phyloP scores from a whole-genome alignment of 371 early-diverging fungal species.

The Chytridiales sp. region DNA sequence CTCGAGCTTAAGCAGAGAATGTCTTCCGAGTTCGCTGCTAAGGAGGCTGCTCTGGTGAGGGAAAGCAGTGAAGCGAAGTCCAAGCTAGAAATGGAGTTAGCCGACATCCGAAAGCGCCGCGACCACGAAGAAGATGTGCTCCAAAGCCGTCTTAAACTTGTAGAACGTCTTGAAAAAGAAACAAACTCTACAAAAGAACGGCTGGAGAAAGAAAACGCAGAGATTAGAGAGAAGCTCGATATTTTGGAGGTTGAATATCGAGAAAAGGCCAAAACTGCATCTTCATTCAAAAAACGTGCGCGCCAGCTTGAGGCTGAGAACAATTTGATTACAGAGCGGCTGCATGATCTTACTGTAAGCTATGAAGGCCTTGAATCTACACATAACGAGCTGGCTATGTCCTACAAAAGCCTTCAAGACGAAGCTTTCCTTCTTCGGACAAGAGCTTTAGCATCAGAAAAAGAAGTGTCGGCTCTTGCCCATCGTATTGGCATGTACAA shows the following conservation, averaged over 20 bases:
- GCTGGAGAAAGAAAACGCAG: constrained; percentile 37
- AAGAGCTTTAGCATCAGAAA: constrained; percentile 19
- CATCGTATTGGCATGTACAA: constrained; percentile 27
- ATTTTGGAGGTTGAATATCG: constrained; percentile 46
- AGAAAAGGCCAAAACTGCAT: constrained; percentile 26
- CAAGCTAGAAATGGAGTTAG: constrained; percentile 19
- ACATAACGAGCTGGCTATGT: no score
- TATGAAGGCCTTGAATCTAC: no score
- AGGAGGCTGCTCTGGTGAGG: constrained; percentile 18
- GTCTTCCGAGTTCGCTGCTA: no score
- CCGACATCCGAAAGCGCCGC: constrained; percentile 15
- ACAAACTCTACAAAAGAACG: constrained; percentile 19
- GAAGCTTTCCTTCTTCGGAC: background rate
- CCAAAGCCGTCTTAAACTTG: constrained; percentile 18
- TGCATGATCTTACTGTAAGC: no score
- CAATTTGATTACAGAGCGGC: no score
- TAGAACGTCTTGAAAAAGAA: constrained; percentile 30
- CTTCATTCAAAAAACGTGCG: constrained; percentile 3
- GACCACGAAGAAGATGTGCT: constrained; percentile 24
- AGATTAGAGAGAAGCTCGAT: constrained; percentile 40
- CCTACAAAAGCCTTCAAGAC: no score
- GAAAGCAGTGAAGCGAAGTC: constrained; percentile 29
- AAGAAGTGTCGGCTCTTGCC: constrained; percentile 19
- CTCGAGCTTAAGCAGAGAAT: constrained; percentile 17
- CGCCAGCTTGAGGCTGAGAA: no score